Percentiles rank a stretch among this genome's conserved stretches.
Conservation (phyloP, 805 yeast genomes). For the Myxozyma melibiosi region DNA sequence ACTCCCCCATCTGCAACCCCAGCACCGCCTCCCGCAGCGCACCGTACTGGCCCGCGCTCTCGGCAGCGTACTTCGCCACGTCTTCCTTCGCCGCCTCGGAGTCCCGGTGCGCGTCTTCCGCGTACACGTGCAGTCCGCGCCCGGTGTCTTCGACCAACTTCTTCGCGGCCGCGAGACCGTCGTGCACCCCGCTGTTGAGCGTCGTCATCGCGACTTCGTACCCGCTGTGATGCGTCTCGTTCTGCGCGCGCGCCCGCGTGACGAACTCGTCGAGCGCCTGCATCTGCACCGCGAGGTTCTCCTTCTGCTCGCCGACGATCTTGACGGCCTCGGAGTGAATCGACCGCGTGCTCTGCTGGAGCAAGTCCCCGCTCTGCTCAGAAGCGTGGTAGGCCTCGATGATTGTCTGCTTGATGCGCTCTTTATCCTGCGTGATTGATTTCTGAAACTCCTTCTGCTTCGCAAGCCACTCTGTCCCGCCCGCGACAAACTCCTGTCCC, state of each 20-base stretch:
- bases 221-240: slow-evolving; percentile 25
- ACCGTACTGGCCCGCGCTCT: slow-evolving; percentile 8
- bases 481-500: slow-evolving; percentile 22
- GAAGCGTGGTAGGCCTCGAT: slow-evolving; percentile 26
- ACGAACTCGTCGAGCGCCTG: slow-evolving; percentile 30
- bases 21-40: slow-evolving; percentile 21
- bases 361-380: slow-evolving; percentile 23
- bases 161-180: slow-evolving; percentile 8
- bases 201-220: slow-evolving; percentile 7
- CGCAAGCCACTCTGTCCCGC: slow-evolving; percentile 24
- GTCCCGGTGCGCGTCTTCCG: slow-evolving; percentile 7
- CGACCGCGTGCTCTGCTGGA: slow-evolving; percentile 24
- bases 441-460: slow-evolving; percentile 26
- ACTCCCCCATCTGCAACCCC: slow-evolving; percentile 6
- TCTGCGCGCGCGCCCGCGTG: slow-evolving; percentile 29
- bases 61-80: slow-evolving; percentile 2
- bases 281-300: slow-evolving; percentile 28
- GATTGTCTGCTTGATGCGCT: slow-evolving; percentile 29
- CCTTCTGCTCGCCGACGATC: slow-evolving; percentile 29
- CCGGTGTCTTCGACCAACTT: slow-evolving; percentile 18
- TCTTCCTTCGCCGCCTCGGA: slow-evolving; percentile 14
- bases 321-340: slow-evolving; percentile 29
- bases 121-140: slow-evolving; percentile 19
- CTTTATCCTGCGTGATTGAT: slow-evolving; percentile 21
- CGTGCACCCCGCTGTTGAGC: slow-evolving; percentile 6